Percentiles rank a stretch among this genome's conserved stretches.
Evolutionary conservation across 129 eudicot genomes (phyloP).

Genomic region (Cynara cardunculus): DNA sequence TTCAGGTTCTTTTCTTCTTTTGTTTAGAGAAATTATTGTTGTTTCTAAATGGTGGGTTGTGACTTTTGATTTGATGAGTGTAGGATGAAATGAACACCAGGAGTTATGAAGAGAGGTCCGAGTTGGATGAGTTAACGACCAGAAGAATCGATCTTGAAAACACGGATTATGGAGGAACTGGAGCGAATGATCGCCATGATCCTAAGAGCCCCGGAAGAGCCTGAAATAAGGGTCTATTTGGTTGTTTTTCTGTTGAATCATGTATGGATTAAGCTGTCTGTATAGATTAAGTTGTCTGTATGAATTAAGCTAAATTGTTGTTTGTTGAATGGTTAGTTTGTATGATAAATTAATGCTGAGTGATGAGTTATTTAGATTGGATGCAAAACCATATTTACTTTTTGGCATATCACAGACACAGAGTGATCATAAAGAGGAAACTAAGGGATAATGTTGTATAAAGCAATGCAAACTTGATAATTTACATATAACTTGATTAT

Average conservation of each 20-base stretch:
- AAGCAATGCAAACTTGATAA: slow-evolving; percentile 32
- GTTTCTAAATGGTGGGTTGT: background rate
- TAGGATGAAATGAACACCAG: slow-evolving; percentile 1
- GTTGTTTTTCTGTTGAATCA: background rate
- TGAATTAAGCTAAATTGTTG: background rate
- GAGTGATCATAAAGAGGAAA: slow-evolving; percentile 4
- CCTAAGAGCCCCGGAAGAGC: slow-evolving; percentile 28
- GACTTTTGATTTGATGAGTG: background rate
- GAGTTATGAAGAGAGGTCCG: background rate
- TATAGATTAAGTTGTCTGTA: background rate
- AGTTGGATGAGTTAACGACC: slow-evolving; percentile 3
- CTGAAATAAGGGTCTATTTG: background rate
- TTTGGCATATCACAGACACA: slow-evolving; percentile 22
- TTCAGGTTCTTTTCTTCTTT: slow-evolving; percentile 14
- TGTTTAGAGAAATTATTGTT: background rate
- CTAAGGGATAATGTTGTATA: slow-evolving; percentile 17
- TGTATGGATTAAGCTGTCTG: background rate
- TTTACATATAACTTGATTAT: slow-evolving; percentile 19
- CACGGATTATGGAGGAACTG: slow-evolving; percentile 34
- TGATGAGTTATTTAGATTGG: background rate
- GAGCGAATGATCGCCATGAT: slow-evolving; percentile 31
- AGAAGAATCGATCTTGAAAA: slow-evolving; percentile 30
- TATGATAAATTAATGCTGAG: background rate
- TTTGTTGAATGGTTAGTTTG: background rate
- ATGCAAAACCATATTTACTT: slow-evolving; percentile 5